Evolutionary conservation across 331 rosid species (phyloP), one percentile per base, ranked within the genome.

Genomic region (Phaseolus coccineus): DNA sequence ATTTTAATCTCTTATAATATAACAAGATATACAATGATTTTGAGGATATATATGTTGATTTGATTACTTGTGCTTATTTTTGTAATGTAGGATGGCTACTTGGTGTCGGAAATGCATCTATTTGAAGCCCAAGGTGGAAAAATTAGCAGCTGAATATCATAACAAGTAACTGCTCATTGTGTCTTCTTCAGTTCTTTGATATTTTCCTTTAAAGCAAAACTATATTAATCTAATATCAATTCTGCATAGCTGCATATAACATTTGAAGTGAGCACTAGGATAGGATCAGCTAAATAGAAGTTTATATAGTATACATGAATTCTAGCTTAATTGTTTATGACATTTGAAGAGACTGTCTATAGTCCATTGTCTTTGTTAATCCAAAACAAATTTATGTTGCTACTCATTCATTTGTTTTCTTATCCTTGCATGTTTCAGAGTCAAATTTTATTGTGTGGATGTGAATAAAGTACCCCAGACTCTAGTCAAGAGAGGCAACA

Each of bases 51-150:
- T 11, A 64, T 66, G 42, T 10, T 47, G 15, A 24, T 59, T 74
- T 40, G 44, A 71, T 50, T 58, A 22, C 58, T 28, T 73, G 22
- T 12, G 6, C 6, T 76, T n/a, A n/a, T 37, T 48, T 55, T 48
- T 68, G 19, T 80, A 40, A 77, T 70, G 83, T 53, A 94, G 99
- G 99, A 93, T 95, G 99, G 97, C 99, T 73, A 40, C 91, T 73
- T 95, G 99, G 97, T 95, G 97, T 71, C 86, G 98, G 85, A 93
- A 95, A 82, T 95, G 99, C 88, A 93, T 95, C 11, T 93, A 93
- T 83, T 81, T 95, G 88, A 93, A 95, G 87, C 99, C 97, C 24
- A 95, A 91, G 77, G 76, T 93, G 85, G 99, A 95, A 88, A 93
- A 91, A 83, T 77, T 95, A 73, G 98, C 96, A 0, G 92, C 97